phyloP scores from a whole-genome alignment of 2,329 filamentous ascomycete genomes.

The Aspergillus proliferans region DNA sequence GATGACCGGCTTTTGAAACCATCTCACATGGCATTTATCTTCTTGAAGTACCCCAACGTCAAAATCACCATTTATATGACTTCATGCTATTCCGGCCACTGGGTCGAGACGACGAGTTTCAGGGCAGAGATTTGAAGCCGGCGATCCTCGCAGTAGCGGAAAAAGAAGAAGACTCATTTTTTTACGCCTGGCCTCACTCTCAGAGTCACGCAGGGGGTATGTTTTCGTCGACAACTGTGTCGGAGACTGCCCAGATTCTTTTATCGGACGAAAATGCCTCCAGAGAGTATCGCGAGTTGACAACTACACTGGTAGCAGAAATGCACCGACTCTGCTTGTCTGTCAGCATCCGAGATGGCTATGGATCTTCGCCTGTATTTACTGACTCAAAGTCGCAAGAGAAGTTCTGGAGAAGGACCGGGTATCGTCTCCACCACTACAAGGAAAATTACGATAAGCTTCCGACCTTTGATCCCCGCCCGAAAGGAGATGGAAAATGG shows the following conservation, averaged over 20 bases:
- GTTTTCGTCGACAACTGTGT: slow-evolving; percentile 5
- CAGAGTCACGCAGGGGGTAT: slow-evolving; percentile 6
- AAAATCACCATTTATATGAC: slow-evolving; percentile 5
- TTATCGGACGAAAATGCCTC: slow-evolving; percentile 1
- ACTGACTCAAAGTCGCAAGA: not conserved
- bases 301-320: not conserved
- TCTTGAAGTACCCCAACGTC: slow-evolving; percentile 3
- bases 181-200: slow-evolving; percentile 6
- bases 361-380: slow-evolving; percentile 6
- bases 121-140: not conserved
- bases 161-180: slow-evolving; percentile 5
- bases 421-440: slow-evolving; percentile 3
- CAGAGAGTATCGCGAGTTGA: slow-evolving; percentile 1
- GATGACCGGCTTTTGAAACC: not conserved
- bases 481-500: not conserved
- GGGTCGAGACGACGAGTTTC: slow-evolving; percentile 6
- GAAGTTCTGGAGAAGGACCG: not conserved
- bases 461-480: slow-evolving; percentile 2
- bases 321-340: slow-evolving; percentile 6
- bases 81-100: slow-evolving; percentile 9
- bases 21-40: slow-evolving; percentile 1
- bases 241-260: not conserved
- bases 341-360: slow-evolving; percentile 3
- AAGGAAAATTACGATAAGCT: slow-evolving; percentile 3
- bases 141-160: slow-evolving; percentile 2